Evolutionary conservation across 164 flowering plant genomes (phyloP).

Genomic region (Chloranthus sessilifolius): DNA sequence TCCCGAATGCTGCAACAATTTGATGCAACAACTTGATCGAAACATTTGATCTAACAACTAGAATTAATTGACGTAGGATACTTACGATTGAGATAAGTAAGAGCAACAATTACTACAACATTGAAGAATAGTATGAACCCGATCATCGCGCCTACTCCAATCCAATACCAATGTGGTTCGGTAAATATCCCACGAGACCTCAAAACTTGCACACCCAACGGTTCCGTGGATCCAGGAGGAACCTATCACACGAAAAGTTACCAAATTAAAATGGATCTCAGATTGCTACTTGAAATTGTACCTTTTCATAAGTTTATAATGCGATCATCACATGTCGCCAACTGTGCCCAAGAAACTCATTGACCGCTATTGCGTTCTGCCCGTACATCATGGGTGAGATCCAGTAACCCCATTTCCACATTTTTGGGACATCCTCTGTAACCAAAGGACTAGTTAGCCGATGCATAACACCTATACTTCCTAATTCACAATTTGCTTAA

Average conservation of each 20-base stretch:
- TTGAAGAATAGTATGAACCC: constrained; percentile 32
- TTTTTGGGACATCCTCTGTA: constrained; percentile 32
- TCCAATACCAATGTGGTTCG: constrained; percentile 36
- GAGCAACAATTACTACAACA: constrained; percentile 17
- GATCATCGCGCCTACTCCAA: constrained; percentile 26
- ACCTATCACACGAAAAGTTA: constrained; percentile 7
- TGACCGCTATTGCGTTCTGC: constrained; percentile 40
- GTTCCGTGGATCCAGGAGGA: constrained; percentile 5
- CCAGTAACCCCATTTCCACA: constrained; percentile 77
- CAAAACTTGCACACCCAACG: constrained; percentile 22
- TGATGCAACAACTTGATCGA: constrained; percentile 24
- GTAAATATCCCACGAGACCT: constrained; percentile 31
- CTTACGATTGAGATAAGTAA: constrained; percentile 34
- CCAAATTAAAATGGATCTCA: background rate
- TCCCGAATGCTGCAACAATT: constrained; percentile 8
- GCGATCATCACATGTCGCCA: constrained; percentile 51
- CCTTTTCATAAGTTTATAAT: too few relatives aligned
- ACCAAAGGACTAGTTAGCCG: constrained; percentile 1
- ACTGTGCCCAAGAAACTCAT: constrained; percentile 53
- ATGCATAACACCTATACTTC: background rate
- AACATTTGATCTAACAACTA: constrained; percentile 19
- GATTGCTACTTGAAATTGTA: too few relatives aligned
- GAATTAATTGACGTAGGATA: constrained; percentile 17
- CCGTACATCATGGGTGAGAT: constrained; percentile 56
- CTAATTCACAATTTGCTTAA: too few relatives aligned